phyloP scores from a whole-genome alignment of 1,284 basidiomycete species.

The Fistulina hepatica region DNA sequence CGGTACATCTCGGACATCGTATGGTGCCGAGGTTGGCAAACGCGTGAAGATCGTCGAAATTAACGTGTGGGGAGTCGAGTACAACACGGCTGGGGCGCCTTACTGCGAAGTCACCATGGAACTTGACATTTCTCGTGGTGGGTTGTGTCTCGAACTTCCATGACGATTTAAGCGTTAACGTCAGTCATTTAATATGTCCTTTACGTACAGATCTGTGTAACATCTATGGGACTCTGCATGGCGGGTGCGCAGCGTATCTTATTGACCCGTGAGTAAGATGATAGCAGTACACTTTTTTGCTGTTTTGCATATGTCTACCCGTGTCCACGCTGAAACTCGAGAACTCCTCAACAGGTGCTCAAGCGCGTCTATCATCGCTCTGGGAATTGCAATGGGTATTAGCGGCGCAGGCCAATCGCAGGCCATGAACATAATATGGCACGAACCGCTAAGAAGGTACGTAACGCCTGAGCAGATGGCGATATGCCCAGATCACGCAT shows the following conservation, averaged over 20 bases:
- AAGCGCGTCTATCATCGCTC: conserved; percentile 2
- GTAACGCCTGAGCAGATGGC: conserved; percentile 6
- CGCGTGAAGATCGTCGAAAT: conserved; percentile 27
- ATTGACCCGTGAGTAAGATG: conserved; percentile 38
- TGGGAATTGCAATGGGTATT: conserved; percentile 8
- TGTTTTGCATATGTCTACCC: neutral
- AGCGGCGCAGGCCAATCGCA: conserved; percentile 29
- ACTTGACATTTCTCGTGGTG: conserved; percentile 36
- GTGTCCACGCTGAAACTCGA: neutral
- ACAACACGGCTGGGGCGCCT: neutral
- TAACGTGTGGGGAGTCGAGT: conserved; percentile 26
- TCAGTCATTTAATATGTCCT: neutral
- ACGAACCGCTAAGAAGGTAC: conserved; percentile 27
- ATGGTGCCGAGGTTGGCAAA: conserved; percentile 27
- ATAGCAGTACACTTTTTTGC: neutral
- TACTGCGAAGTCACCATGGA: conserved; percentile 27
- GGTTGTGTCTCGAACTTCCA: conserved; percentile 3
- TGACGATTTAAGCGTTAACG: neutral
- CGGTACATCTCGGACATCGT: conserved; percentile 16
- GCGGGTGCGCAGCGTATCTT: conserved; percentile 35
- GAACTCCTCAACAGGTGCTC: conserved; percentile 3
- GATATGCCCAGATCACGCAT: no score
- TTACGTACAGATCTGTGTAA: conserved; percentile 36
- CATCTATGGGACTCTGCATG: conserved; percentile 28
- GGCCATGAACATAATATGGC: conserved; percentile 30